A percentile compares a stretch with the other conserved stretches of the same genome.
Evolutionary conservation across 2,329 filamentous ascomycete genomes (phyloP).

Genomic region (Colletotrichum caudatum): DNA sequence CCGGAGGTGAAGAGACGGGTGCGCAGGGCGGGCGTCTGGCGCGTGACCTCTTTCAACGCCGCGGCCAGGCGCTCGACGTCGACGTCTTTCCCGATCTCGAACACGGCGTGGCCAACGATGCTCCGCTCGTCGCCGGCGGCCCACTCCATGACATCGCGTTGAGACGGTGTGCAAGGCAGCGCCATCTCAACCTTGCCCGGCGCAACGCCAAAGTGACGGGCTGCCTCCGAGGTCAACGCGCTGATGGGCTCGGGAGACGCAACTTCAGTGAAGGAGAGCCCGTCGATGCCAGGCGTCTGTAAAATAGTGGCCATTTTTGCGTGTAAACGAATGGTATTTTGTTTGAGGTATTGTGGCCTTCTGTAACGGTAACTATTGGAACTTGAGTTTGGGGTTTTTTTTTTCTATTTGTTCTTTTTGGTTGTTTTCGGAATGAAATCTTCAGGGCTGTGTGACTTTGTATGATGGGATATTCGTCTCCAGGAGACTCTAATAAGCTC

Average conservation of each 20-base stretch:
- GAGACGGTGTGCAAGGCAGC: too few relatives aligned
- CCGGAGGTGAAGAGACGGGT: too few relatives aligned
- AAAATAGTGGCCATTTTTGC: background rate
- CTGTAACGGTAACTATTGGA: background rate
- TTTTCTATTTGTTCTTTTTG: background rate
- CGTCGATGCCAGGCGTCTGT: background rate
- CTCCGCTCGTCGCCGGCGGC: too few relatives aligned
- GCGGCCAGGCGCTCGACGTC: too few relatives aligned
- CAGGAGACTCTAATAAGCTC: background rate
- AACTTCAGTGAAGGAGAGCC: background rate
- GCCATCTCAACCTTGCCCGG: too few relatives aligned
- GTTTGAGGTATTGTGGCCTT: background rate
- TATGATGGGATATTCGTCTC: background rate
- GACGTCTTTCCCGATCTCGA: too few relatives aligned
- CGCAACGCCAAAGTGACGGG: too few relatives aligned
- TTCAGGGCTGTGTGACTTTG: background rate
- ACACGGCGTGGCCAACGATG: too few relatives aligned
- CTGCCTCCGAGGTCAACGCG: too few relatives aligned
- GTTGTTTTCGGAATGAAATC: background rate
- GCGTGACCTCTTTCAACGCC: too few relatives aligned
- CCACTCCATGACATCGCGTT: too few relatives aligned
- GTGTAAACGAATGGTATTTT: background rate
- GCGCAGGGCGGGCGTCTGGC: too few relatives aligned
- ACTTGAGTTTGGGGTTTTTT: background rate
- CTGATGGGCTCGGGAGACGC: background rate